phyloP scores from a whole-genome alignment of 2,329 filamentous ascomycete species.

The Botrytis sinoallii region DNA sequence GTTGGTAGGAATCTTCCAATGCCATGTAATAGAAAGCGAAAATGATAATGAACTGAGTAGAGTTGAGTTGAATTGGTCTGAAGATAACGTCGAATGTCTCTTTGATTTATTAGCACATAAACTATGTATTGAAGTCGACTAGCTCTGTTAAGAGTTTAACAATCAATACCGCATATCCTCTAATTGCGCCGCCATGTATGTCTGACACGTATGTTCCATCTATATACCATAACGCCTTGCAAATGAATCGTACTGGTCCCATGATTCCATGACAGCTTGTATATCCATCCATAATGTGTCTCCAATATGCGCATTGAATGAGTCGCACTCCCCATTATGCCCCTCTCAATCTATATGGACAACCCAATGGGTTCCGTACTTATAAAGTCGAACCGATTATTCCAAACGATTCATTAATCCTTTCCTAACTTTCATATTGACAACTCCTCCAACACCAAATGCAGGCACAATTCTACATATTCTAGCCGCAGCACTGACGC shows the following conservation, averaged over 20 bases:
- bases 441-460: slow-evolving; percentile 83
- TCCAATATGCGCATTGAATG: neutral
- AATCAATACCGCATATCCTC: neutral
- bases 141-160: neutral
- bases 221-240: slow-evolving; percentile 13
- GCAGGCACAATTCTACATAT: slow-evolving; percentile 85
- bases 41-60: neutral
- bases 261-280: neutral
- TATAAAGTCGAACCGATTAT: slow-evolving; percentile 5
- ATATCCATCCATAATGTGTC: slow-evolving; percentile 3
- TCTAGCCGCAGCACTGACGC: slow-evolving; percentile 67
- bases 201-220: slow-evolving; percentile 2
- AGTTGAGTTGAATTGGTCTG: neutral
- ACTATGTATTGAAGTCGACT: neutral
- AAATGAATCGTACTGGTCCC: neutral
- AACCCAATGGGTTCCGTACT: neutral
- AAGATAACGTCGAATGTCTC: neutral
- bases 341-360: neutral
- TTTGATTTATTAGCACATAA: slow-evolving; percentile 1
- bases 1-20: neutral
- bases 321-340: neutral
- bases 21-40: neutral
- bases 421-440: slow-evolving; percentile 70
- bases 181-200: slow-evolving; percentile 4
- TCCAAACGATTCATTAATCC: slow-evolving; percentile 51